These are phyloP conservation scores for Mucor racemosus DNA, from an alignment of 371 early-diverging fungal genomes.

Conservation along the genomic window DNA sequence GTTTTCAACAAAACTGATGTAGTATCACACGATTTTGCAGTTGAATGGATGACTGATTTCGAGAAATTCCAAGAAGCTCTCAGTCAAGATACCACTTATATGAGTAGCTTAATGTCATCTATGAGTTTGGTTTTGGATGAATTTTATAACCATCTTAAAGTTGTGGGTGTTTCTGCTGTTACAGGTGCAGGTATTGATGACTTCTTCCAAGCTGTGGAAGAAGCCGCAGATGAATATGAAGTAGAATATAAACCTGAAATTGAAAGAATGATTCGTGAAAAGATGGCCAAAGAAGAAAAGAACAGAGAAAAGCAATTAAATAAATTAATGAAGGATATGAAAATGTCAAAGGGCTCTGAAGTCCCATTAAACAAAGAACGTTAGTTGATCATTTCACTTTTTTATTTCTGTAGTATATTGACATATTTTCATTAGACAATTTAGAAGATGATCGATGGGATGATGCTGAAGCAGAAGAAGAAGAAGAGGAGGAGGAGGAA, in stretches of 20 bases:
- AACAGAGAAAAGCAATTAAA: constrained; percentile 56
- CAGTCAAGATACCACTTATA: constrained; percentile 76
- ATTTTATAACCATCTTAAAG: constrained; percentile 92
- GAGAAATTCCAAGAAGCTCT: constrained; percentile 93
- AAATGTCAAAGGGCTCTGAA: constrained; percentile 48
- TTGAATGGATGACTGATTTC: constrained; percentile 98
- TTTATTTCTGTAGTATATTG: background rate
- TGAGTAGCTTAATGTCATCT: constrained; percentile 91
- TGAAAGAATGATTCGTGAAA: constrained; percentile 69
- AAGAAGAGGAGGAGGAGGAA: constrained; percentile 28
- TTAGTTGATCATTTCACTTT: constrained; percentile 6
- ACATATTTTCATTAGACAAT: background rate
- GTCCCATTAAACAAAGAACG: constrained; percentile 41
- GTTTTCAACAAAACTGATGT: constrained; percentile 99
- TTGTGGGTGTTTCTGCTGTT: constrained; percentile 91
- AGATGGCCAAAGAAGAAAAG: constrained; percentile 56
- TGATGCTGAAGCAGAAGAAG: constrained; percentile 37
- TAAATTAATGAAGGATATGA: constrained; percentile 70
- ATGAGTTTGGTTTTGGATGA: constrained; percentile 98
- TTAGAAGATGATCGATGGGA: constrained; percentile 39
- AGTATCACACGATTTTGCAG: constrained; percentile 83
- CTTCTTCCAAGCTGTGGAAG: constrained; percentile 86
- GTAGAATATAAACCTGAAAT: constrained; percentile 82
- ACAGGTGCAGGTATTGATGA: constrained; percentile 96
- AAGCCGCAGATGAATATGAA: constrained; percentile 86